A percentile compares a stretch with the other conserved stretches of the same genome.
Conservation (phyloP, 768 basidiomycete species). For the Tremella mesenterica region DNA sequence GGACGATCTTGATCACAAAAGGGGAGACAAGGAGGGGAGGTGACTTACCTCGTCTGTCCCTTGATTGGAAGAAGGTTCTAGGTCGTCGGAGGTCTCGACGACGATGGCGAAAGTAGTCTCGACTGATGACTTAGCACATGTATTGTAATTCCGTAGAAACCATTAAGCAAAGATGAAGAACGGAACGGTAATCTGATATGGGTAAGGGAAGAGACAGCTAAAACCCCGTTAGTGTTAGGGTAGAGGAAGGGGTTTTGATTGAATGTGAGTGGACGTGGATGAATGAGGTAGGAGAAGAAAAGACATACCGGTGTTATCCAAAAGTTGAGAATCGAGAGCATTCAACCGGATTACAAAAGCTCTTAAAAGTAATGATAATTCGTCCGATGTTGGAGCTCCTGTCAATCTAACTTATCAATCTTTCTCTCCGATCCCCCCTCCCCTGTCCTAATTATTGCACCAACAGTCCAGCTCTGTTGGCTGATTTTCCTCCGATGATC, state of each 20-base stretch:
- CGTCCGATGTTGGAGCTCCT: slow-evolving; percentile 29
- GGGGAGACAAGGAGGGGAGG: background rate
- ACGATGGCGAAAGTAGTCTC: slow-evolving; percentile 72
- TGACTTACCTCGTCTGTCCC: slow-evolving; percentile 24
- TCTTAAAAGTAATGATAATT: slow-evolving; percentile 34
- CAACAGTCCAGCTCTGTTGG: too few species aligned
- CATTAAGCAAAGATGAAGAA: too few species aligned
- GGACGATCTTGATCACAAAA: too few species aligned
- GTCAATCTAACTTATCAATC: slow-evolving; percentile 55
- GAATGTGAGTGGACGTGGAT: too few species aligned
- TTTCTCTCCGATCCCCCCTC: slow-evolving; percentile 50
- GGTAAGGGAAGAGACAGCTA: too few species aligned
- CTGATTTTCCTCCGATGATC: background rate
- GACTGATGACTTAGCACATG: slow-evolving; percentile 64
- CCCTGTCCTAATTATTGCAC: background rate
- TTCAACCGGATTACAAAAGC: slow-evolving; percentile 37
- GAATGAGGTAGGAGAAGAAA: slow-evolving; percentile 58
- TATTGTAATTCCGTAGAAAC: too few species aligned
- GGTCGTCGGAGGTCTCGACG: slow-evolving; percentile 66
- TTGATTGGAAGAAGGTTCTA: slow-evolving; percentile 23
- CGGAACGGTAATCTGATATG: too few species aligned
- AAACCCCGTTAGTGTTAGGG: too few species aligned
- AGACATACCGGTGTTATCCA: slow-evolving; percentile 26
- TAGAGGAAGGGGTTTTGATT: too few species aligned
- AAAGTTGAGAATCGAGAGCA: slow-evolving; percentile 34